Evolutionary conservation across 768 basidiomycete species (phyloP).

Genomic region (Termitomyces sp.): DNA sequence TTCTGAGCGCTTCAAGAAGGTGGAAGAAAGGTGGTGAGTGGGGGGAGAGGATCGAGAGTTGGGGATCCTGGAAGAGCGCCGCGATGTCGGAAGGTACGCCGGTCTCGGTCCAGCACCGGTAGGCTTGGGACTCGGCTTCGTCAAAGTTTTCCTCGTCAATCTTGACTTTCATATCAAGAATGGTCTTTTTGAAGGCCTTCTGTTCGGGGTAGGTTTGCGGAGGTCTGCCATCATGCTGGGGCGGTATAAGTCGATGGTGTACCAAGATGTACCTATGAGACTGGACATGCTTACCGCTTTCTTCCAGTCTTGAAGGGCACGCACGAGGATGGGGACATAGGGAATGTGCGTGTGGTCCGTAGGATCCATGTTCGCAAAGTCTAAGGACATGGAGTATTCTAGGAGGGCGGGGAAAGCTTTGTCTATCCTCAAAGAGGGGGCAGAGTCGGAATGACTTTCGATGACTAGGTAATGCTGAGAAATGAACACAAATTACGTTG

Average conservation of each 20-base stretch:
- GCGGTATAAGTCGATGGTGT: not conserved
- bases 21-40: constrained; percentile 70
- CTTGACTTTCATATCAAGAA: constrained; percentile 67
- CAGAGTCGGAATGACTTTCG: constrained; percentile 79
- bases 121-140: constrained; percentile 87
- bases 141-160: constrained; percentile 97
- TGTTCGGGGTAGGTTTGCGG: constrained; percentile 64
- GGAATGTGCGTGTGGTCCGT: constrained; percentile 91
- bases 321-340: constrained; percentile 85
- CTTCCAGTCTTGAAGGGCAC: constrained; percentile 82
- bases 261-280: not conserved
- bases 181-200: constrained; percentile 67
- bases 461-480: constrained; percentile 54
- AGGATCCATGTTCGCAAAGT: constrained; percentile 77
- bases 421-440: constrained; percentile 80
- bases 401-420: constrained; percentile 82
- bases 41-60: constrained; percentile 36
- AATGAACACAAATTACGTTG: not conserved
- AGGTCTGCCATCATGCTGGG: constrained; percentile 62
- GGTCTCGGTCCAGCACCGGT: constrained; percentile 66
- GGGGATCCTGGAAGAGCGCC: constrained; percentile 60
- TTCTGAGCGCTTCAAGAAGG: constrained; percentile 69
- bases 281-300: constrained; percentile 45
- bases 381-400: constrained; percentile 65
- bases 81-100: constrained; percentile 65